Conservation (phyloP, 78 protist species). For the Dictyostelium firmibasis region DNA sequence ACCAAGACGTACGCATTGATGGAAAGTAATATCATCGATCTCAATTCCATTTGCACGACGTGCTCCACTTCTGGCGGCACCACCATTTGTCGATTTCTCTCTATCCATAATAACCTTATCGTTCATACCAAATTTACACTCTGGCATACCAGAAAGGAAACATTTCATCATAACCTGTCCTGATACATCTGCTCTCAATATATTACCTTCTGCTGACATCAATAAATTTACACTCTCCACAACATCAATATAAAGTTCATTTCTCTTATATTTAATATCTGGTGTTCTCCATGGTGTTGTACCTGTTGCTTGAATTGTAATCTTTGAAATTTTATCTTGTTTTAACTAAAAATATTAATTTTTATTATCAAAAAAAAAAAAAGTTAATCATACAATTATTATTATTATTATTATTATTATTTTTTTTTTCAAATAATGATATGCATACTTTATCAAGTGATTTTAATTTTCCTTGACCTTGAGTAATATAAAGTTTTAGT, state of each 20-base stretch:
- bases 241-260: constrained; percentile 96
- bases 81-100: background rate
- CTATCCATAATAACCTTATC: constrained; percentile 90
- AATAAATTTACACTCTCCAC: constrained; percentile 87
- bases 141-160: constrained; percentile 99
- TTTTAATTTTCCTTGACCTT: constrained; percentile 79
- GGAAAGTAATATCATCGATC: constrained; percentile 97
- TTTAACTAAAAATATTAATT: constrained; percentile 48
- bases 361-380: background rate
- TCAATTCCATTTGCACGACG: constrained; percentile 76
- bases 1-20: constrained; percentile 98
- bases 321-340: constrained; percentile 64
- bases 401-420: background rate
- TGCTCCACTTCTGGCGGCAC: constrained; percentile 21
- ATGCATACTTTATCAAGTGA: constrained; percentile 69
- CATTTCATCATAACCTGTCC: constrained; percentile 94
- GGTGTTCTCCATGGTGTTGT: constrained; percentile 93
- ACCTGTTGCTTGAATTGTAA: constrained; percentile 94
- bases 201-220: constrained; percentile 81
- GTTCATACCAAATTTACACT: constrained; percentile 98
- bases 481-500: constrained; percentile 92
- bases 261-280: constrained; percentile 91
- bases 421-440: background rate
- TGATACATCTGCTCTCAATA: constrained; percentile 93
- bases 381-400: background rate